Evolutionary conservation across 1,284 basidiomycete genomes (phyloP).

Genomic region (Boletus mariae): DNA sequence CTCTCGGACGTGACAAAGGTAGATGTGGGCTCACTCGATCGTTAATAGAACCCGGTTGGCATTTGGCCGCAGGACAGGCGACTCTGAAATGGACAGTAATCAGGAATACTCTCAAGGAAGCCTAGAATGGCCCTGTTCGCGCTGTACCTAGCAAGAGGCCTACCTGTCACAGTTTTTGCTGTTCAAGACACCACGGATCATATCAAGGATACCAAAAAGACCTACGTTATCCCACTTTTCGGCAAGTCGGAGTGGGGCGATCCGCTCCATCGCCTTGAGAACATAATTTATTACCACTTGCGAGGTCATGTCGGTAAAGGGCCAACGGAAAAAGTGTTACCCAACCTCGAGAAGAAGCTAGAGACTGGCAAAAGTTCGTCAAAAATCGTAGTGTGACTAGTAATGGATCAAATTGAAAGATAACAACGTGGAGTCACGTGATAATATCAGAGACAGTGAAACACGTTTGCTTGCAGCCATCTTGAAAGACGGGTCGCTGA

Average conservation of each 20-base stretch:
- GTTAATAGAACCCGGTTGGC: constrained; percentile 75
- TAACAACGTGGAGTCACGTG: constrained; percentile 15
- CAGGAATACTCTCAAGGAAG: constrained; percentile 4
- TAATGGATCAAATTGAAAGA: not conserved
- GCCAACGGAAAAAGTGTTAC: not conserved
- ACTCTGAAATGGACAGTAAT: constrained; percentile 47
- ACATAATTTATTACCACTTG: constrained; percentile 39
- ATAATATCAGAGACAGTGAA: not conserved
- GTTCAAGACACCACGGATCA: constrained; percentile 1
- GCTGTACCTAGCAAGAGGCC: constrained; percentile 73
- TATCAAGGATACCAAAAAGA: constrained; percentile 55
- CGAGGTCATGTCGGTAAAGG: constrained; percentile 6
- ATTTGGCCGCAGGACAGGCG: constrained; percentile 56
- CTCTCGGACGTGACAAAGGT: constrained; percentile 5
- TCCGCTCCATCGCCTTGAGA: constrained; percentile 67
- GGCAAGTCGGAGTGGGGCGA: constrained; percentile 82
- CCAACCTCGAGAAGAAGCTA: not conserved
- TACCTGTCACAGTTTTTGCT: constrained; percentile 47
- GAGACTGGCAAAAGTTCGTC: too few relatives aligned
- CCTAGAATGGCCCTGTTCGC: constrained; percentile 2
- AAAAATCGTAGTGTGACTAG: too few relatives aligned
- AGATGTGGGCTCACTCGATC: constrained; percentile 63
- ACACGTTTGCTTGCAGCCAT: constrained; percentile 14
- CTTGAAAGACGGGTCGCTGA: not conserved
- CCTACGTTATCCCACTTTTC: constrained; percentile 91